phyloP scores from a whole-genome alignment of 192 early-diverging fungal species.

The Gigaspora rosea region DNA sequence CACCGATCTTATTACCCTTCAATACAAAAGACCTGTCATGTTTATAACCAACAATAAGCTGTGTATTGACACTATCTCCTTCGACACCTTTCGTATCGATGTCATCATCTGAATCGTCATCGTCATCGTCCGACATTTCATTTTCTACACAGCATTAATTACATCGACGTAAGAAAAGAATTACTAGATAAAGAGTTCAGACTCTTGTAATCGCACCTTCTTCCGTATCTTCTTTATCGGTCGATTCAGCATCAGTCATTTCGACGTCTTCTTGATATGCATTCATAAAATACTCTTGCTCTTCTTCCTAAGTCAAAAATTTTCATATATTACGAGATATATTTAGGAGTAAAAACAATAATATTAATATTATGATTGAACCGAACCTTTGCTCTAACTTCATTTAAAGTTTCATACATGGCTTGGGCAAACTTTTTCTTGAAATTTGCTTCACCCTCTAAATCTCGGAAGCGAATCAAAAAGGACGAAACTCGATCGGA shows the following conservation, averaged over 20 bases:
- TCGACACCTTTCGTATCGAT: conserved; percentile 28
- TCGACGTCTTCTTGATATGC: conserved; percentile 75
- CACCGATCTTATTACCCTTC: conserved; percentile 86
- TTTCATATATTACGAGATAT: not conserved
- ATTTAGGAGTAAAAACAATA: not conserved
- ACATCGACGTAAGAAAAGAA: not conserved
- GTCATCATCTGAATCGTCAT: conserved; percentile 38
- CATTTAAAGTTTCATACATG: conserved; percentile 69
- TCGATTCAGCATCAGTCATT: conserved; percentile 51
- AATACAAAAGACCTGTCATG: conserved; percentile 88
- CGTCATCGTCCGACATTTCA: conserved; percentile 32
- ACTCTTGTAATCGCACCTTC: not conserved
- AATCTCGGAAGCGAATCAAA: conserved; percentile 65
- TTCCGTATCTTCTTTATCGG: conserved; percentile 14
- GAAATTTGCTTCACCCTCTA: conserved; percentile 55
- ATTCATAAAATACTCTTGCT: conserved; percentile 75
- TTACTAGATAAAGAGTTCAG: not conserved
- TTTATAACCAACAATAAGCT: conserved; percentile 83
- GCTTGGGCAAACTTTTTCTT: conserved; percentile 68
- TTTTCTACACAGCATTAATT: not conserved
- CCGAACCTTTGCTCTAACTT: not conserved
- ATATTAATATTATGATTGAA: not conserved
- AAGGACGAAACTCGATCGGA: conserved; percentile 66
- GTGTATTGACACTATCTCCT: conserved; percentile 55
- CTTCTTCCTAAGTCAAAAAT: conserved; percentile 43